Base-by-base conservation (phyloP, 768 basidiomycete genomes). In the Lactarius deliciosus region DNA sequence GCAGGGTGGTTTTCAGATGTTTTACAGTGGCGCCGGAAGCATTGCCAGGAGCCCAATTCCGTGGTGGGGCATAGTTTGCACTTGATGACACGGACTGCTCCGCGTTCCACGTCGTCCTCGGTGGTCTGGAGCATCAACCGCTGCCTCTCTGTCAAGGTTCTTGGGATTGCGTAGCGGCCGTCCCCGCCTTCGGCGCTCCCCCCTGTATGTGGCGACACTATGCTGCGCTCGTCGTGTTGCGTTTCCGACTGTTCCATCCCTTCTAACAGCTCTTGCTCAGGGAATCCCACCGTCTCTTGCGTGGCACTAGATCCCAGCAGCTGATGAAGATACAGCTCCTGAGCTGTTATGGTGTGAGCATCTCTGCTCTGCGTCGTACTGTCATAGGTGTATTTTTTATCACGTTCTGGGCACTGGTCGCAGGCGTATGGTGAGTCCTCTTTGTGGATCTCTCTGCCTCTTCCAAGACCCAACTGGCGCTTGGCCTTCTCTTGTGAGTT, bases 331-430 rank as follows among this genome's bases (percentile, higher is more conserved):
- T 60, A 30, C 22, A 64, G 0, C 36, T 8, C 64, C 0, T 53
- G 45, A 1, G 34, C 34, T 8, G 25, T 50, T 9, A 2, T 32
- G 45, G 36, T 1, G 63, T 47, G 57, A 57, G 63, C 45, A 28
- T 50, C 47, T 53, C 63, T n/a, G 63, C 63, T 53, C 63, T 11
- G 36, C 47, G 36, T 20, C 20, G 18, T 18, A 4, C 57, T 28
- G 18, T n/a, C 36, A 38, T 34, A 22, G 30, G 20, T 58, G 20
- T 34, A 9, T 13, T 2, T 1, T 30, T 18, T 0, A 10, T 22
- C 16, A 0, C 3, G n/a, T 0, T 2, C 1, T 28, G 57, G 63
- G 34, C 3, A 20, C 43, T 38, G 20, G 45, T 34, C 0, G 7
- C 43, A 1, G 11, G 36, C 4, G 2, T 32, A 3, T n/a, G 45